These are phyloP conservation scores for Leccinum griseonigrum DNA, from an alignment of 1,284 basidiomycete species.

Conservation along the genomic window DNA sequence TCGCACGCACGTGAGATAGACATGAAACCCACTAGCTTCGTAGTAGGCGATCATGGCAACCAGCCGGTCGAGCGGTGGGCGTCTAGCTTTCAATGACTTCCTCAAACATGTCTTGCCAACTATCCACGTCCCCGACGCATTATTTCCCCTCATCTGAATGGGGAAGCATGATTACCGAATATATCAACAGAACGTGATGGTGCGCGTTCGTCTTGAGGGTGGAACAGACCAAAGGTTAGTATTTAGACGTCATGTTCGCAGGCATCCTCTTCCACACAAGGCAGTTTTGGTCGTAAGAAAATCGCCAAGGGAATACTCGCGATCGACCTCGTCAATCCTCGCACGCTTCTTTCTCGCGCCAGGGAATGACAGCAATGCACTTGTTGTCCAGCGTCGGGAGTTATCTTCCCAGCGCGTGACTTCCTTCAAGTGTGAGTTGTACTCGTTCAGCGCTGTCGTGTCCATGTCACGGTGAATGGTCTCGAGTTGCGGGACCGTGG, in stretches of 20 bases:
- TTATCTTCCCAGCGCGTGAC: constrained; percentile 90
- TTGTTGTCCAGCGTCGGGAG: constrained; percentile 87
- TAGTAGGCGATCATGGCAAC: too few relatives aligned
- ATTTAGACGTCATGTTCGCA: neutral
- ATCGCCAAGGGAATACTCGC: constrained; percentile 50
- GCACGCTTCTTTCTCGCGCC: constrained; percentile 94
- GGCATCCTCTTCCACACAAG: neutral
- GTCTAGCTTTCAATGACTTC: too few relatives aligned
- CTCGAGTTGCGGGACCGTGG: constrained; percentile 62
- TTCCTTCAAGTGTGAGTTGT: constrained; percentile 71
- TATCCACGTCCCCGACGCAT: too few relatives aligned
- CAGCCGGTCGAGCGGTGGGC: too few relatives aligned
- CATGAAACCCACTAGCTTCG: too few relatives aligned
- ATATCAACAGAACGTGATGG: constrained; percentile 51
- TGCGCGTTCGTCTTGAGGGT: constrained; percentile 86
- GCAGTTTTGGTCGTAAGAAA: neutral
- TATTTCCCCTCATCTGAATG: too few relatives aligned
- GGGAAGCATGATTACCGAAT: too few relatives aligned
- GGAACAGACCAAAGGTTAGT: constrained; percentile 11
- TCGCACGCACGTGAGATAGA: too few relatives aligned
- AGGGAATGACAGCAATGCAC: constrained; percentile 88
- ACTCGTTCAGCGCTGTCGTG: constrained; percentile 71
- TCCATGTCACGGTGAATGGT: constrained; percentile 93
- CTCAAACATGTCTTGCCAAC: too few relatives aligned
- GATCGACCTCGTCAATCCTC: constrained; percentile 84